Conservation (phyloP, 768 basidiomycete species). For the Calvatia gigantea region DNA sequence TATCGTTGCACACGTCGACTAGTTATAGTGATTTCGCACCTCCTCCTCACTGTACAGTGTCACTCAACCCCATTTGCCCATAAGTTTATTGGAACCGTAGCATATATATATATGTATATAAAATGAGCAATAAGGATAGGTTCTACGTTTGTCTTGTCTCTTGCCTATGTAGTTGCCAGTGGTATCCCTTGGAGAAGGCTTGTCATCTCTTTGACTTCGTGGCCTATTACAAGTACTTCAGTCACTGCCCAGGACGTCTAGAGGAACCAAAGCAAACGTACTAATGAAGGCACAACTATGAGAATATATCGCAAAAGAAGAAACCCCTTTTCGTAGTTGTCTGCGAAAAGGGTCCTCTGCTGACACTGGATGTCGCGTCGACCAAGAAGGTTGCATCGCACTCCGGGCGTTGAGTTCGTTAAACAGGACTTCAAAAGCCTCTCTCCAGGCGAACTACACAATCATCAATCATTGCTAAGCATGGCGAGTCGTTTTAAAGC, state of each 20-base stretch:
- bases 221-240: neutral
- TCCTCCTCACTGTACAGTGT: too few relatives aligned
- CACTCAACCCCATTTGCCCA: too few relatives aligned
- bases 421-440: slow-evolving; percentile 8
- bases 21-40: too few relatives aligned
- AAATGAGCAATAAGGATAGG: too few relatives aligned
- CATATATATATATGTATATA: too few relatives aligned
- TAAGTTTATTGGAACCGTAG: too few relatives aligned
- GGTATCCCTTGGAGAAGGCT: neutral
- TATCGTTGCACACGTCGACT: too few relatives aligned
- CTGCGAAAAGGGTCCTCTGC: slow-evolving; percentile 1
- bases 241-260: neutral
- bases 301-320: slow-evolving; percentile 4
- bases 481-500: neutral
- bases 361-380: neutral
- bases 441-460: slow-evolving; percentile 11
- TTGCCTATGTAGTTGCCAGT: neutral
- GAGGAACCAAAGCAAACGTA: neutral
- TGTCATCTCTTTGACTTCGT: slow-evolving; percentile 2
- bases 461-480: neutral
- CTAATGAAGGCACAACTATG: neutral
- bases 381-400: neutral
- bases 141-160: neutral
- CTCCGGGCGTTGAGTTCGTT: neutral
- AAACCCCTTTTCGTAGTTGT: slow-evolving; percentile 5